These are phyloP conservation scores for Scutellaria baicalensis DNA, from an alignment of 257 asterid genomes.

Conservation along the genomic window DNA sequence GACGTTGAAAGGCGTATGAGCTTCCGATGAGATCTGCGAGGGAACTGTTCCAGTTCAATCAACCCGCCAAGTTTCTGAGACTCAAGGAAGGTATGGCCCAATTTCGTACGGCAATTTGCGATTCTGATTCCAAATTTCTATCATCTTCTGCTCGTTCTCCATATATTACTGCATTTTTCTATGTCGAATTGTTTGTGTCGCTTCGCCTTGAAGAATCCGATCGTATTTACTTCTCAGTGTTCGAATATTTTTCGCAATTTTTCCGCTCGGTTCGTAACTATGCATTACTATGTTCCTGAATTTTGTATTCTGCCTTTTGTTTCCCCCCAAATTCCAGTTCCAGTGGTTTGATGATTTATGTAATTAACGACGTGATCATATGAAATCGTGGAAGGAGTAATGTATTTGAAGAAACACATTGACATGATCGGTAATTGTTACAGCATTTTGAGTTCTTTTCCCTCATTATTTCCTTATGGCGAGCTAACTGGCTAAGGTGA, in stretches of 20 bases:
- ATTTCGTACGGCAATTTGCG: background rate
- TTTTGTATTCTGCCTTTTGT: background rate
- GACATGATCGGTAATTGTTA: background rate
- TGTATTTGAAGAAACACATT: background rate
- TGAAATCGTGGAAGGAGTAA: background rate
- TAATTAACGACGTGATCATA: background rate
- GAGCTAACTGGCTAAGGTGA: background rate
- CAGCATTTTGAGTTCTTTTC: background rate
- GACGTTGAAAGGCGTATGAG: background rate
- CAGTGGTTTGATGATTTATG: background rate
- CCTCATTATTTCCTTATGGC: background rate
- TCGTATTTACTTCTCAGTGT: background rate
- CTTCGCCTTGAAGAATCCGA: background rate
- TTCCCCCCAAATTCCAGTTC: background rate
- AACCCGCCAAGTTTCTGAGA: conserved; percentile 2
- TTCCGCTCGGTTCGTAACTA: background rate
- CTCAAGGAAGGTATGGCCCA: background rate
- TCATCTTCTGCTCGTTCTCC: background rate
- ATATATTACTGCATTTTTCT: background rate
- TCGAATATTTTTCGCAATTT: background rate
- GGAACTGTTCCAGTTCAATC: background rate
- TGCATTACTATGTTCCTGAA: background rate
- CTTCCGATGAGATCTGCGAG: background rate
- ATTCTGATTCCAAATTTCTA: background rate
- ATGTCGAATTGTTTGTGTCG: background rate